Evolutionary conservation across 2,329 filamentous ascomycete genomes (phyloP).

Genomic region (Neofusicoccum umdonicola): DNA sequence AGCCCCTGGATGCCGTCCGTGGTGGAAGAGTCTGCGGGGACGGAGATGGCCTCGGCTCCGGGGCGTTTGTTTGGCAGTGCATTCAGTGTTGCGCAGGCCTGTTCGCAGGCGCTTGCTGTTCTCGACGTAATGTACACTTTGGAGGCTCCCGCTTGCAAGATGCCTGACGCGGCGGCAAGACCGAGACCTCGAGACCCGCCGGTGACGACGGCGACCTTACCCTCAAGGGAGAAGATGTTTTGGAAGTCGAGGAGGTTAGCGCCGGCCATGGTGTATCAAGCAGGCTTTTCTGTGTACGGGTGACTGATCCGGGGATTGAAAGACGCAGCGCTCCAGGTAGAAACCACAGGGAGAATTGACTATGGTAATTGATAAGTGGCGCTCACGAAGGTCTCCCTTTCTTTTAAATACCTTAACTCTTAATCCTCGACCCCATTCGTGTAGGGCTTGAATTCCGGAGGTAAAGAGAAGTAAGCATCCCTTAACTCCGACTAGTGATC

Average conservation of each 20-base stretch:
- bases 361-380: too few species aligned
- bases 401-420: too few species aligned
- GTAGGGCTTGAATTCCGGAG: too few species aligned
- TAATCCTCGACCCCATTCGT: too few species aligned
- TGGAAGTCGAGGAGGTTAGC: conserved; percentile 30
- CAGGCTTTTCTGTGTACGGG: not conserved
- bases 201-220: conserved; percentile 38
- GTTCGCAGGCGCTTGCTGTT: conserved; percentile 36
- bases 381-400: too few species aligned
- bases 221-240: conserved; percentile 36
- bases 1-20: conserved; percentile 36
- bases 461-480: too few species aligned
- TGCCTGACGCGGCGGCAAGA: conserved; percentile 38
- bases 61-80: conserved; percentile 36
- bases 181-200: conserved; percentile 40
- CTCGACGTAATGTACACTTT: conserved; percentile 40
- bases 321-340: too few species aligned
- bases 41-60: conserved; percentile 33
- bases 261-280: conserved; percentile 26
- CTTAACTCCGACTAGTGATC: too few species aligned
- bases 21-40: conserved; percentile 39
- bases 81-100: conserved; percentile 39
- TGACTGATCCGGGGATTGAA: too few species aligned
- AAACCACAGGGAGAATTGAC: too few species aligned
- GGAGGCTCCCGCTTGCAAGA: conserved; percentile 40